Evolutionary conservation across 805 yeast genomes (phyloP).

Genomic region (Kazachstania psychrophila): DNA sequence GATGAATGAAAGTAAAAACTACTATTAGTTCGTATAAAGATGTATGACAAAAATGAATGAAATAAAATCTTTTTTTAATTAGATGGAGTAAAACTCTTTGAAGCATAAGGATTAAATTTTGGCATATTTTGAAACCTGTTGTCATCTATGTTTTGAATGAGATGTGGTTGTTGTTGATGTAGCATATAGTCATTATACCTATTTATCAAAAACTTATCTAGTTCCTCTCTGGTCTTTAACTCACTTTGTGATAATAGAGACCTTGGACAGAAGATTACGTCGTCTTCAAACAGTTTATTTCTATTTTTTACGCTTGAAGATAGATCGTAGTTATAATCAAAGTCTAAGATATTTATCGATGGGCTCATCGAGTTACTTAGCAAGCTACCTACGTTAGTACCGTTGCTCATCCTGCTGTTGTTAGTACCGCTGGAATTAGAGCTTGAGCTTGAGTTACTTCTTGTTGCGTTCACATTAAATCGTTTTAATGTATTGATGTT

Average conservation of each 20-base stretch:
- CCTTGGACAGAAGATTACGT: conserved; percentile 27
- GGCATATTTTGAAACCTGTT: conserved; percentile 1
- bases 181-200: conserved; percentile 4
- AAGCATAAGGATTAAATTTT: conserved; percentile 58
- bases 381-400: not conserved
- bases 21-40: too few relatives aligned
- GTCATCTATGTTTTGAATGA: not conserved
- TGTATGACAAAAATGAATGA: too few relatives aligned
- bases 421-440: not conserved
- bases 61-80: conserved; percentile 8
- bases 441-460: conserved; percentile 11
- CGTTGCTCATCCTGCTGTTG: conserved; percentile 2
- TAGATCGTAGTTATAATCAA: conserved; percentile 10
- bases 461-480: conserved; percentile 9
- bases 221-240: conserved; percentile 19
- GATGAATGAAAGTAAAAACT: too few relatives aligned
- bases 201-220: conserved; percentile 18
- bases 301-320: conserved; percentile 12
- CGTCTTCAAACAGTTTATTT: conserved; percentile 28
- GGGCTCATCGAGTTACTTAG: not conserved
- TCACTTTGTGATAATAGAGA: conserved; percentile 23
- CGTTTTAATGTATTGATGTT: conserved; percentile 2
- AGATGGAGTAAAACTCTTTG: conserved; percentile 50
- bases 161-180: not conserved
- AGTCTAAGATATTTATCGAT: not conserved